phyloP scores from a whole-genome alignment of 139 green algal genomes.

The Deuterostichococcus epilithicus region DNA sequence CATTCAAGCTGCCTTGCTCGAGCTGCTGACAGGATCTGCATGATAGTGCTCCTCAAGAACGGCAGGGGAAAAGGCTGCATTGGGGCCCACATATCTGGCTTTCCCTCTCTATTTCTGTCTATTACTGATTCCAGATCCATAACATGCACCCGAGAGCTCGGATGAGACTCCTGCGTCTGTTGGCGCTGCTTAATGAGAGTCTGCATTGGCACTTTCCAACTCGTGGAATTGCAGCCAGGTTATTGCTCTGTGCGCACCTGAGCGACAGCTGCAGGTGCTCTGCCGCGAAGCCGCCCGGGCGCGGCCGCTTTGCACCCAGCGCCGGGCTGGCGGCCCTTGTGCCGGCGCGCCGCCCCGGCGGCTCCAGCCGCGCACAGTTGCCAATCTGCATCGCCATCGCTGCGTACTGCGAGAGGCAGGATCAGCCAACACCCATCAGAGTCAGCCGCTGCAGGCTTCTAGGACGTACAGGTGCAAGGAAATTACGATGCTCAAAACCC shows the following conservation, averaged over 20 bases:
- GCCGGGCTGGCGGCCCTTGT: background rate
- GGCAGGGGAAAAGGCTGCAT: too few relatives aligned
- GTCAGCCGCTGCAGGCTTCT: too few relatives aligned
- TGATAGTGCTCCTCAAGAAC: too few relatives aligned
- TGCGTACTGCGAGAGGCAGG: conserved; percentile 31
- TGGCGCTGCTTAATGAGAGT: background rate
- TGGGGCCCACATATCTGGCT: too few relatives aligned
- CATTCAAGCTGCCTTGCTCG: too few relatives aligned
- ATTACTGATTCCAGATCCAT: too few relatives aligned
- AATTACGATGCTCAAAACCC: too few relatives aligned
- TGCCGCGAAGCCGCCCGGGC: background rate
- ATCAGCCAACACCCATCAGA: background rate
- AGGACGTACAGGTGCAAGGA: too few relatives aligned
- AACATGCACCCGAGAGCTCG: too few relatives aligned
- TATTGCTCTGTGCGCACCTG: conserved; percentile 28
- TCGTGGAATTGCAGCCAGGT: background rate
- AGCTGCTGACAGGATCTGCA: too few relatives aligned
- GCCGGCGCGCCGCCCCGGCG: conserved; percentile 19
- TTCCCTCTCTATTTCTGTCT: too few relatives aligned
- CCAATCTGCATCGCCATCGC: conserved; percentile 44
- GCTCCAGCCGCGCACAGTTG: conserved; percentile 36
- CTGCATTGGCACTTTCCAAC: background rate
- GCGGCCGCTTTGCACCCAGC: background rate
- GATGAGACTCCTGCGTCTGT: background rate
- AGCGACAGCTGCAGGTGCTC: background rate